These are phyloP conservation scores for Penicillium subrubescens DNA, from an alignment of 495 filamentous ascomycete genomes.

Conservation along the genomic window DNA sequence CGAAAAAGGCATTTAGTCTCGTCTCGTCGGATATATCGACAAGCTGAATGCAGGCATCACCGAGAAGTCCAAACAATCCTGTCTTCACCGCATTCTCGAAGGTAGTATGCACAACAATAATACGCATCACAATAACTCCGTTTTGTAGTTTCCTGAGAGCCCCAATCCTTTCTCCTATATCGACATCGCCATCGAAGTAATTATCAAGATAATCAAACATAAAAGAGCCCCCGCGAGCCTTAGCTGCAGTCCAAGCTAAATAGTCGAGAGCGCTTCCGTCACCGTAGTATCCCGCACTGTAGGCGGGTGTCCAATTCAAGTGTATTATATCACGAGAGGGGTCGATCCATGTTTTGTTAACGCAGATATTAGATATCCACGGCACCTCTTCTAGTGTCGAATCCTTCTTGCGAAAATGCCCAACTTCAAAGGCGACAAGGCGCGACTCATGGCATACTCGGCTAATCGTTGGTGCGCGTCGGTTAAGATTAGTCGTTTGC, in stretches of 20 bases:
- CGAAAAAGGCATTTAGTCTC: not conserved
- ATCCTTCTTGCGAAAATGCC: not conserved
- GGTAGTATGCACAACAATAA: not conserved
- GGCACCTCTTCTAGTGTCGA: not conserved
- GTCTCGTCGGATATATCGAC: constrained; percentile 4
- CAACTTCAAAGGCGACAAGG: not conserved
- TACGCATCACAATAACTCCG: not conserved
- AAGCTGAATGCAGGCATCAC: not conserved
- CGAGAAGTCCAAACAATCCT: constrained; percentile 1
- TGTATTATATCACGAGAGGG: not conserved
- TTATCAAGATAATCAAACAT: constrained; percentile 5
- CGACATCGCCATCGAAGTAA: not conserved
- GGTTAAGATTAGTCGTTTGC: not conserved
- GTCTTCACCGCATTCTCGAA: not conserved
- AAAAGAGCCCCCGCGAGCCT: not conserved
- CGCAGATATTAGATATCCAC: not conserved
- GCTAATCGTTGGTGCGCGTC: not conserved
- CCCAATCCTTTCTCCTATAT: not conserved
- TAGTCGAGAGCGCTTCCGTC: not conserved
- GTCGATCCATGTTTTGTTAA: not conserved
- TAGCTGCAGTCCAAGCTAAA: not conserved
- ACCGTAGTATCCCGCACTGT: not conserved
- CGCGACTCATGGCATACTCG: constrained; percentile 1
- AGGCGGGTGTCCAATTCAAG: not conserved
- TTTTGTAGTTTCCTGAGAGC: not conserved